A percentile compares a stretch with the other conserved stretches of the same genome.
Conservation (phyloP, 768 basidiomycete genomes). For the Fomitopsis serialis region DNA sequence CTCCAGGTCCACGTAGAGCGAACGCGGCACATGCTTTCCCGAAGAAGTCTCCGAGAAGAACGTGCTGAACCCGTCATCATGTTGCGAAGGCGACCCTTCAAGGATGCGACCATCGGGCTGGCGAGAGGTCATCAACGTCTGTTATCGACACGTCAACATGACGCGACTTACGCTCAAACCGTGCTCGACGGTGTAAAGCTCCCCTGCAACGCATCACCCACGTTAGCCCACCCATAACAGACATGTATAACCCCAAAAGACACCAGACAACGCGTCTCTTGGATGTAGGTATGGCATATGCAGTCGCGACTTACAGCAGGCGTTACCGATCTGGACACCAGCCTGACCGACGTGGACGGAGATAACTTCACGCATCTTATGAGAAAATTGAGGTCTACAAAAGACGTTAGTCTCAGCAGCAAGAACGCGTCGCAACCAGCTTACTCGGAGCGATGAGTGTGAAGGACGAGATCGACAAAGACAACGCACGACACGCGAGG, state of each 20-base stretch:
- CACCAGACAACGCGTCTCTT: constrained; percentile 12
- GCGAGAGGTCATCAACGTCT: constrained; percentile 16
- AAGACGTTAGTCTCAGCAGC: background rate
- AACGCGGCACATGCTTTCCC: constrained; percentile 96
- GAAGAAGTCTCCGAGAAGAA: constrained; percentile 98
- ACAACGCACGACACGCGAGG: constrained; percentile 24
- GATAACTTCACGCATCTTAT: constrained; percentile 89
- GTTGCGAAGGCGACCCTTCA: constrained; percentile 67
- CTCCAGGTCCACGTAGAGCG: constrained; percentile 95
- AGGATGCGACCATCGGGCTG: constrained; percentile 93
- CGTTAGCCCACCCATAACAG: constrained; percentile 1
- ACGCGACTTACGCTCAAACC: constrained; percentile 79
- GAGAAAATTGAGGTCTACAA: background rate
- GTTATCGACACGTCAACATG: constrained; percentile 3
- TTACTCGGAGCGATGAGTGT: constrained; percentile 21
- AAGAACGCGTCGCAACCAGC: constrained; percentile 7
- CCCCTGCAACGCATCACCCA: constrained; percentile 53
- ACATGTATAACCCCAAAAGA: background rate
- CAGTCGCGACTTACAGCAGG: constrained; percentile 76
- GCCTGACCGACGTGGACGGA: constrained; percentile 99
- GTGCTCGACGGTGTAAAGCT: constrained; percentile 98
- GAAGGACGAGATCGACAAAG: constrained; percentile 25
- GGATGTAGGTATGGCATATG: constrained; percentile 8
- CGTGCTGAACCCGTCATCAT: constrained; percentile 93
- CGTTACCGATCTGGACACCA: constrained; percentile 96